Conservation (phyloP, 2,329 filamentous ascomycete genomes). For the Didymella keratinophila region DNA sequence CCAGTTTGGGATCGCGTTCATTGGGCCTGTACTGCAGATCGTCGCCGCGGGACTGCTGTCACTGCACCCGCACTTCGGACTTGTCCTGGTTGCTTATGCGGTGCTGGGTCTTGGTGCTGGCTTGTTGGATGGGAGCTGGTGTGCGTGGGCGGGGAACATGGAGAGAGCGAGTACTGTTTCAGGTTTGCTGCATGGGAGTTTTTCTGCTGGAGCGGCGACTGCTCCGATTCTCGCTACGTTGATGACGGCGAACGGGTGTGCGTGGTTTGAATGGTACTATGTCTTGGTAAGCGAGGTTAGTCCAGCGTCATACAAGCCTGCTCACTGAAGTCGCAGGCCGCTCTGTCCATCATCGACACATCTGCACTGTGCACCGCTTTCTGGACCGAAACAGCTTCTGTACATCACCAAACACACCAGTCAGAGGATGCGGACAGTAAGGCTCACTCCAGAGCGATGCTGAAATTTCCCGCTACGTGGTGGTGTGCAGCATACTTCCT, state of each 20-base stretch:
- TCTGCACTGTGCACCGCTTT: slow-evolving; percentile 49
- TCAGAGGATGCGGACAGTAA: slow-evolving; percentile 13
- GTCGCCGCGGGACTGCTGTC: slow-evolving; percentile 40
- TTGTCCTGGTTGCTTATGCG: slow-evolving; percentile 44
- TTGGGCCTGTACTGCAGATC: slow-evolving; percentile 52
- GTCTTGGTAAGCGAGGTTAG: slow-evolving; percentile 44
- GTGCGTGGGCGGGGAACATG: slow-evolving; percentile 56
- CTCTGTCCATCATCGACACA: slow-evolving; percentile 25
- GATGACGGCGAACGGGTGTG: slow-evolving; percentile 31
- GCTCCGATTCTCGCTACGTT: slow-evolving; percentile 50
- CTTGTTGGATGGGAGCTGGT: slow-evolving; percentile 56
- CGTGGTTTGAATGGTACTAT: slow-evolving; percentile 54
- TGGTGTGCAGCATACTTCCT: slow-evolving; percentile 56
- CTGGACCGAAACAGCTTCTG: slow-evolving; percentile 44
- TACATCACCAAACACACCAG: slow-evolving; percentile 42
- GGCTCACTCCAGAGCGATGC: slow-evolving; percentile 29
- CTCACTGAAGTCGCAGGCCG: slow-evolving; percentile 23
- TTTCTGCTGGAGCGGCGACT: slow-evolving; percentile 49
- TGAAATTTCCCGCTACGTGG: slow-evolving; percentile 51
- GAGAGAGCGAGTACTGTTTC: slow-evolving; percentile 52
- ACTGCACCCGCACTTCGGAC: slow-evolving; percentile 42
- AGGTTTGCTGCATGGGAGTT: slow-evolving; percentile 54
- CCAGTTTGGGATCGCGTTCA: slow-evolving; percentile 54
- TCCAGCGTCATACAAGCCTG: too few species aligned
- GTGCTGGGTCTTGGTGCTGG: slow-evolving; percentile 52